Percentiles rank a stretch among this genome's conserved stretches.
phyloP scores from a whole-genome alignment of 108 stramenopile species.

The Nitzschia putrida region DNA sequence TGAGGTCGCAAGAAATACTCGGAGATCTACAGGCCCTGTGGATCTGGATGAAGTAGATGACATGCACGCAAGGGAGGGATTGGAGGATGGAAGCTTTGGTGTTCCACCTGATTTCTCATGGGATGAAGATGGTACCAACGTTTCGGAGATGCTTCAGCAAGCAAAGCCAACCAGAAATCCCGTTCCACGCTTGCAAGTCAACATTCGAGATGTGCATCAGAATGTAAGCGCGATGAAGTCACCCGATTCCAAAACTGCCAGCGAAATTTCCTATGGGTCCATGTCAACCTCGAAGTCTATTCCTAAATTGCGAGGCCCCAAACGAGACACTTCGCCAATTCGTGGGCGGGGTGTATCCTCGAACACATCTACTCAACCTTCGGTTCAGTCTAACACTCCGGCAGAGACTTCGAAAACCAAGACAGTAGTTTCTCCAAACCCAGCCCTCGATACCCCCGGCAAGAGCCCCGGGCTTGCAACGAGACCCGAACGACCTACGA shows the following conservation, averaged over 20 bases:
- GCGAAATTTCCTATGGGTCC: constrained; percentile 26
- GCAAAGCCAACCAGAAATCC: too few species aligned
- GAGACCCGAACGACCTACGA: constrained; percentile 10
- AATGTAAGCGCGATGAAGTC: not conserved
- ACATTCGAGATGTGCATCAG: too few species aligned
- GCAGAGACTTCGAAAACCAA: not conserved
- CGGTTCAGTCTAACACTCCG: not conserved
- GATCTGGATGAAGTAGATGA: constrained; percentile 49
- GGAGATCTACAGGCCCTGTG: constrained; percentile 42
- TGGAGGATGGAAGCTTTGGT: constrained; percentile 34
- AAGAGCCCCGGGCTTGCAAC: not conserved
- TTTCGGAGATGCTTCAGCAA: not conserved
- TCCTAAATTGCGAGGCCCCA: constrained; percentile 38
- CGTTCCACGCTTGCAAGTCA: too few species aligned
- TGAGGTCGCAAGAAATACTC: not conserved
- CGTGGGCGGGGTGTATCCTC: constrained; percentile 9
- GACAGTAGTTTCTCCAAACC: not conserved
- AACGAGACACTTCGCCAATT: constrained; percentile 53
- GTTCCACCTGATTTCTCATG: constrained; percentile 32
- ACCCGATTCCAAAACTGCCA: not conserved
- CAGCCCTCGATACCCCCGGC: not conserved
- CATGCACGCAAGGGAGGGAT: too few species aligned
- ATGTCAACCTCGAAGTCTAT: constrained; percentile 29
- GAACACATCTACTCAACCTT: not conserved
- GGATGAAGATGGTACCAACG: constrained; percentile 29